Evolutionary conservation across 1,284 basidiomycete species (phyloP), one percentile per base, ranked within the genome.

Genomic region (Ganoderma boninense): DNA sequence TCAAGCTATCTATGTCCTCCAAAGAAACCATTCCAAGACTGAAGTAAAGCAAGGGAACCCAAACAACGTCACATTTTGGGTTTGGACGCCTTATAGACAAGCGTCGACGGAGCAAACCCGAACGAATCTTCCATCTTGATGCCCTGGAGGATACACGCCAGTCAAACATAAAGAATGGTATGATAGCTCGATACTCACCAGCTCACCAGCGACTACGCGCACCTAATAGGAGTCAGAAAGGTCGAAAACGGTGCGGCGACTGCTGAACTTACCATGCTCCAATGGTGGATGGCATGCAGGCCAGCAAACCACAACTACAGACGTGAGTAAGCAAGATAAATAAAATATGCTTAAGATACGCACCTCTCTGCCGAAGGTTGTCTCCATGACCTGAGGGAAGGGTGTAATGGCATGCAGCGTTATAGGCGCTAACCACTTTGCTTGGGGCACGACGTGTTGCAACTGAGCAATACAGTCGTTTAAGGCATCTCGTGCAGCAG

Each of bases 271-370:
- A 93, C 92, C 92, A 94, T 94, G 20, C 92, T 93, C 92, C 92
- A 95, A 78, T 94, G 93, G 80, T 95, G 93, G 46, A 95, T 91
- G 60, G 94, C 94, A 78, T 96, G 94, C 38, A 96, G 80, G 32
- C 86, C 88, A n/a, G 88, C 87, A 79, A 96, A 96, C 95, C 95
- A 96, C n/a, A 96, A 80, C 92, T 95, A 62, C 40, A 16, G 49
- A 26, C n/a, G 18, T 46, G n/a, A 38, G 26, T 66, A 16, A 18
- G 20, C 38, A 16, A 44, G 26, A 14, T 29, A 23, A 11, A 14
- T 35, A 26, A 40, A 8, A 0, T 5, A 13, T n/a, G n/a, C n/a
- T 4, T 2, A 26, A 42, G 67, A 59, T 26, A 76, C 85, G 76
- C 74, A 93, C 94, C 86, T 96, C 94, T 80, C 94, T 83, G 32